A percentile compares a stretch with the other conserved stretches of the same genome.
Evolutionary conservation across 2,329 filamentous ascomycete genomes (phyloP).

Genomic region (Ramichloridium luteum): DNA sequence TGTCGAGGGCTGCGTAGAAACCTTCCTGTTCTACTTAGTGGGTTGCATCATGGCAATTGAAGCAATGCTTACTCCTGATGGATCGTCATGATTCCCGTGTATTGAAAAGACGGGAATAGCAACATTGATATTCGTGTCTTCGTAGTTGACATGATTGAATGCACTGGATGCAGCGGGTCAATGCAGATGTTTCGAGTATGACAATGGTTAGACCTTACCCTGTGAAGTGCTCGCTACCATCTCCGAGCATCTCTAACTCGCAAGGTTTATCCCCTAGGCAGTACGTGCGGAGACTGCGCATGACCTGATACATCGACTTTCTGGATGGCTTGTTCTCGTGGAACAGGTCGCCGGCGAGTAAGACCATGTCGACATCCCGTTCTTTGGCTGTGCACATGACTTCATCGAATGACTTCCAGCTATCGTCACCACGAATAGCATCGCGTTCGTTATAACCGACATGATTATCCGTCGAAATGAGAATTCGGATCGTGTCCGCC

Average conservation of each 20-base stretch:
- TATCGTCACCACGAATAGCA: slow-evolving; percentile 87
- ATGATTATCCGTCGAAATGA: slow-evolving; percentile 93
- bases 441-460: slow-evolving; percentile 93
- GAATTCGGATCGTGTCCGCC: slow-evolving; percentile 82
- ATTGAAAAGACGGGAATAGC: slow-evolving; percentile 97
- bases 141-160: slow-evolving; percentile 93
- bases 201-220: slow-evolving; percentile 16
- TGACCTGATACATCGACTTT: slow-evolving; percentile 94
- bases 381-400: slow-evolving; percentile 79
- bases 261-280: slow-evolving; percentile 93
- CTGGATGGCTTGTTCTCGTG: slow-evolving; percentile 96
- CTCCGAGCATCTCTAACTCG: slow-evolving; percentile 86
- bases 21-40: slow-evolving; percentile 45
- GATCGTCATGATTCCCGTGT: slow-evolving; percentile 96
- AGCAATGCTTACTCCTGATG: slow-evolving; percentile 50
- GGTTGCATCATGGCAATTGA: slow-evolving; percentile 10
- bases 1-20: slow-evolving; percentile 77
- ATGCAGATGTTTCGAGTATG: slow-evolving; percentile 1
- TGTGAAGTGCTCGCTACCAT: slow-evolving; percentile 77
- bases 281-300: slow-evolving; percentile 85
- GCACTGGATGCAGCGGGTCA: slow-evolving; percentile 34
- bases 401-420: slow-evolving; percentile 92
- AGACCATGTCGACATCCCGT: slow-evolving; percentile 92
- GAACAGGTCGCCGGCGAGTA: slow-evolving; percentile 88
- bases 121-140: slow-evolving; percentile 93